Base-by-base conservation (phyloP, 495 filamentous ascomycete species). In the Penicillium canariense region DNA sequence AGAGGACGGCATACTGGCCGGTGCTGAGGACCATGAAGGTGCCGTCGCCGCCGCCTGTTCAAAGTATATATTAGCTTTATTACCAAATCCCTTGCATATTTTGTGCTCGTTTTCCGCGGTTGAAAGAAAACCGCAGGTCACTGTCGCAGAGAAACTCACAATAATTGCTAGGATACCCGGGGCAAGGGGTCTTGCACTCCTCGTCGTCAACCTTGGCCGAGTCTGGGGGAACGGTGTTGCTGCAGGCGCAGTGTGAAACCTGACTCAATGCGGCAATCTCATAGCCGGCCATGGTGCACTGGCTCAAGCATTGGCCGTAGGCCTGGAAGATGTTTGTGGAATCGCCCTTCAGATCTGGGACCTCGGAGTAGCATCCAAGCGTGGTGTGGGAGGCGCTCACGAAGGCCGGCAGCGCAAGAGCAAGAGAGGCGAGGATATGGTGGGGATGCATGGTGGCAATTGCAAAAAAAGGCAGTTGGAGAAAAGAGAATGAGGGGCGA, bases 201-300 rank as follows among this genome's bases (percentile, higher is more conserved):
- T 62, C 64, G 48, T 68, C 62, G 30, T 63, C 61, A 14, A 72
- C 50, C 59, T 70, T 67, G 36, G 50, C 59, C 23, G 58, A 56
- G 9, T 55, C 14, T 3, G 61, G 45, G 5, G 75, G 74, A 2
- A 71, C 39, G 26, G 62, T 28, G 47, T 74, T 61, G 9, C 68
- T 66, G 58, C 75, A 78, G 32, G 48, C 66, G 59, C 75, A 78
- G 34, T 68, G 52, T 6, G 52, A 52, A 18, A 70, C 74, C 18
- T 62, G 42, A 34, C 58, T 69, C 23, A 71, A 52, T 14, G 60
- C 75, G 23, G 61, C 67, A 17, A 77, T 54, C 12, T 61, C 52
- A 45, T 67, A 68, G 22, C 57, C 57, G 7, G 48, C 55, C 5
- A 52, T 48, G 4, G 50, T 20, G 54, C 75, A 78, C 55, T 56